phyloP scores from a whole-genome alignment of 202 grass and related monocot genomes.

The Alloteropsis angusta region DNA sequence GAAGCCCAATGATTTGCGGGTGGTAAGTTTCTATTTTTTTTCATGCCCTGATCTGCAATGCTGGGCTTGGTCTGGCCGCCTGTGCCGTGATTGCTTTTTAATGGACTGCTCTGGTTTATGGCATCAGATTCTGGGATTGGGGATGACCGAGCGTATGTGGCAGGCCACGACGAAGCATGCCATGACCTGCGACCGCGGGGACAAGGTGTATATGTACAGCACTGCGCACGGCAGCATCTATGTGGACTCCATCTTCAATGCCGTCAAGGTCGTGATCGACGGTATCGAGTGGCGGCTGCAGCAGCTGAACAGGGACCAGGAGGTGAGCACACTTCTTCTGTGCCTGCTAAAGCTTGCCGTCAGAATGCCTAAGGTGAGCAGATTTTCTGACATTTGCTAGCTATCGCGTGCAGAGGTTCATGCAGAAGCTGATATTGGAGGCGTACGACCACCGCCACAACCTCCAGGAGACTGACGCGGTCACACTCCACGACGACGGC shows the following conservation, averaged over 20 bases:
- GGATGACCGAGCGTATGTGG: conserved; percentile 61
- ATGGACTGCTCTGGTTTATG: neutral
- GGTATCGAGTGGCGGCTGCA: neutral
- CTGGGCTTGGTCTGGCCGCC: too few relatives aligned
- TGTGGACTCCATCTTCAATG: conserved; percentile 33
- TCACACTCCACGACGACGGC: too few relatives aligned
- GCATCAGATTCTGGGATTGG: conserved; percentile 40
- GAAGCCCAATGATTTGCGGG: conserved; percentile 14
- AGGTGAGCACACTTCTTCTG: neutral
- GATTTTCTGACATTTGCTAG: neutral
- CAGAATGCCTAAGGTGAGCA: too few relatives aligned
- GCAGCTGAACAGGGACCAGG: neutral
- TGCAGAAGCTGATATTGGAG: neutral
- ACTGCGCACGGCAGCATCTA: conserved; percentile 1
- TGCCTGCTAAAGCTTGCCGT: too few relatives aligned
- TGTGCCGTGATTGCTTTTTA: too few relatives aligned
- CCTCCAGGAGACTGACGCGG: neutral
- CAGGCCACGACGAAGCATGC: neutral
- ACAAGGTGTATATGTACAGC: conserved; percentile 32
- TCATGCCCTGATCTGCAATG: neutral
- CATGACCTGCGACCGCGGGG: neutral
- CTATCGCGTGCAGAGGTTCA: neutral
- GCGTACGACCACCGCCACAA: neutral
- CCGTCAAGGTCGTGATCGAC: neutral
- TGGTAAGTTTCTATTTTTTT: conserved; percentile 12